These are phyloP conservation scores for Annona squamosa DNA, from an alignment of 164 flowering plant genomes.

Conservation along the genomic window DNA sequence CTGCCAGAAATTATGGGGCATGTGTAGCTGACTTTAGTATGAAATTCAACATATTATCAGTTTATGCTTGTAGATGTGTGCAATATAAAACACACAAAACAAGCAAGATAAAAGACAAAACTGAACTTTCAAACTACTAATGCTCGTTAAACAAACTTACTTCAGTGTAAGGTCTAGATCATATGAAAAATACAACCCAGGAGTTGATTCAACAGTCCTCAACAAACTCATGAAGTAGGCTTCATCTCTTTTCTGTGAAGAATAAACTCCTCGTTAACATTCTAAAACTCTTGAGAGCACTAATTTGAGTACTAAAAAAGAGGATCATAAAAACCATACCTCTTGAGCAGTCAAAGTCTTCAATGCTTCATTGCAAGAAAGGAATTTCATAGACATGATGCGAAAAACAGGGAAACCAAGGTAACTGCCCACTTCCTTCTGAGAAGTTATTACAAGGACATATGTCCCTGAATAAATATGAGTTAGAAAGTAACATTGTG, in stretches of 20 bases:
- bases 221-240: slow-evolving; percentile 79
- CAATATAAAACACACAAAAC: no score
- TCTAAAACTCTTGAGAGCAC: slow-evolving; percentile 1
- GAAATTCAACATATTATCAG: not conserved
- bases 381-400: slow-evolving; percentile 69
- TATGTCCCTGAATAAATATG: slow-evolving; percentile 49
- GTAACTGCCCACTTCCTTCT: slow-evolving; percentile 69
- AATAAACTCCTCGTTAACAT: not conserved
- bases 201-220: slow-evolving; percentile 76
- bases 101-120: no score
- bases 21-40: slow-evolving; percentile 15
- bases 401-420: slow-evolving; percentile 71
- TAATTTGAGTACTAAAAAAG: slow-evolving; percentile 8
- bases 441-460: slow-evolving; percentile 71
- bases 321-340: slow-evolving; percentile 33
- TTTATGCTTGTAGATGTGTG: not conserved
- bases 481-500: not conserved
- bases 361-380: slow-evolving; percentile 67
- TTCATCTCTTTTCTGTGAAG: slow-evolving; percentile 80
- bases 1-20: slow-evolving; percentile 37
- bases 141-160: slow-evolving; percentile 16
- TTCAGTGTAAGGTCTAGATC: slow-evolving; percentile 84
- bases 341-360: slow-evolving; percentile 58
- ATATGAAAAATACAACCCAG: slow-evolving; percentile 89
- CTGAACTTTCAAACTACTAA: no score